Conservation (phyloP, 805 yeast species). For the Pachysolen tannophilus region DNA sequence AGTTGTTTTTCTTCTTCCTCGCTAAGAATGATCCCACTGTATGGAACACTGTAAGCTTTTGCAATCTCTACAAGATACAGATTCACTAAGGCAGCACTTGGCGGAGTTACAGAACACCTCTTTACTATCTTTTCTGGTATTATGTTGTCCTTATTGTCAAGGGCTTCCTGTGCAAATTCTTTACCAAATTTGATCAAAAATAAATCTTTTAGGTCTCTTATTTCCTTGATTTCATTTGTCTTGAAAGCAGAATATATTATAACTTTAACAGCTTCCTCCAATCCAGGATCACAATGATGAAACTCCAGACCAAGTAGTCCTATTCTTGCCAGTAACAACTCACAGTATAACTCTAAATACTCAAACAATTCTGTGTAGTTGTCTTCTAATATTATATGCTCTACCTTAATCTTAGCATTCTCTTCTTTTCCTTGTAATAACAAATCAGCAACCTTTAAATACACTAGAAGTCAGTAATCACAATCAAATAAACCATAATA, state of each 20-base stretch:
- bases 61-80: constrained; percentile 77
- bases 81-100: constrained; percentile 53
- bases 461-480: background rate
- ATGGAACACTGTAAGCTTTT: constrained; percentile 67
- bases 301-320: constrained; percentile 40
- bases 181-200: constrained; percentile 56
- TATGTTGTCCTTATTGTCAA: constrained; percentile 38
- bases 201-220: constrained; percentile 51
- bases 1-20: constrained; percentile 20
- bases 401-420: constrained; percentile 78
- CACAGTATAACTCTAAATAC: constrained; percentile 74
- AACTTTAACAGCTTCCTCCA: constrained; percentile 68
- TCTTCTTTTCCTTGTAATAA: constrained; percentile 65
- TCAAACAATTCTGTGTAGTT: constrained; percentile 73
- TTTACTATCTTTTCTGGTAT: constrained; percentile 64
- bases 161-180: constrained; percentile 52
- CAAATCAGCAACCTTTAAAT: constrained; percentile 51
- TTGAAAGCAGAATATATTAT: constrained; percentile 63
- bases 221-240: constrained; percentile 64
- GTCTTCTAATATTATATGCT: constrained; percentile 77
- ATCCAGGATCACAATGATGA: constrained; percentile 42
- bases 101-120: constrained; percentile 62
- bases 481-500: background rate
- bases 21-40: constrained; percentile 38
- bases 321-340: constrained; percentile 67